A percentile compares a stretch with the other conserved stretches of the same genome.
phyloP scores from a whole-genome alignment of 2,329 filamentous ascomycete species.

The Kalaharituber pfeilii region DNA sequence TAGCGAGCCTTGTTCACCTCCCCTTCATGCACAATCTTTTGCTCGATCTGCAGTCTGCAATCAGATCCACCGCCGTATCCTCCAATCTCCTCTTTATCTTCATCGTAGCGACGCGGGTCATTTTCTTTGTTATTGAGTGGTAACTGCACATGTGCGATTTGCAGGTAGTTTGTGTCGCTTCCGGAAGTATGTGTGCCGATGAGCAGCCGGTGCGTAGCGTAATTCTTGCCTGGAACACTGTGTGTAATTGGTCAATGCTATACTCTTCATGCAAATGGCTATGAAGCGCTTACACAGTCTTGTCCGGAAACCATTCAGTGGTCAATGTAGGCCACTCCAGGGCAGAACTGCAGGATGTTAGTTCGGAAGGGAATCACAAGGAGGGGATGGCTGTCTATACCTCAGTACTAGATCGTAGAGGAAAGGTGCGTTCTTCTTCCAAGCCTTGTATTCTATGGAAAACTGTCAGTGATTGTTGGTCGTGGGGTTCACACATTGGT shows the following conservation, averaged over 20 bases:
- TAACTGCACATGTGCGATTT: constrained; percentile 86
- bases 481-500: neutral
- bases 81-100: constrained; percentile 80
- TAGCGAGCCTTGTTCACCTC: constrained; percentile 98
- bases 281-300: constrained; percentile 45
- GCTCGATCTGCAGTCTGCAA: constrained; percentile 79
- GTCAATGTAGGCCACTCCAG: constrained; percentile 95
- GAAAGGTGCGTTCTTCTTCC: constrained; percentile 99
- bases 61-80: constrained; percentile 64
- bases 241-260: constrained; percentile 1
- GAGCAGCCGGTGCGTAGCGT: constrained; percentile 70
- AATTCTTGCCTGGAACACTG: constrained; percentile 65
- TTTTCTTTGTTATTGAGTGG: constrained; percentile 55
- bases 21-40: constrained; percentile 89
- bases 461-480: neutral
- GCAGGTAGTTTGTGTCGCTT: constrained; percentile 71
- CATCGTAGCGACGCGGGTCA: constrained; percentile 72
- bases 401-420: constrained; percentile 95
- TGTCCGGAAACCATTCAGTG: constrained; percentile 94
- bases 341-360: constrained; percentile 46
- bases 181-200: constrained; percentile 90
- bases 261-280: neutral
- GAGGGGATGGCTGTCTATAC: constrained; percentile 27
- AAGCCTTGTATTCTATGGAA: constrained; percentile 81
- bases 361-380: too few relatives aligned